Conservation (phyloP, 2,329 filamentous ascomycete genomes). For the Septoria petroselini region DNA sequence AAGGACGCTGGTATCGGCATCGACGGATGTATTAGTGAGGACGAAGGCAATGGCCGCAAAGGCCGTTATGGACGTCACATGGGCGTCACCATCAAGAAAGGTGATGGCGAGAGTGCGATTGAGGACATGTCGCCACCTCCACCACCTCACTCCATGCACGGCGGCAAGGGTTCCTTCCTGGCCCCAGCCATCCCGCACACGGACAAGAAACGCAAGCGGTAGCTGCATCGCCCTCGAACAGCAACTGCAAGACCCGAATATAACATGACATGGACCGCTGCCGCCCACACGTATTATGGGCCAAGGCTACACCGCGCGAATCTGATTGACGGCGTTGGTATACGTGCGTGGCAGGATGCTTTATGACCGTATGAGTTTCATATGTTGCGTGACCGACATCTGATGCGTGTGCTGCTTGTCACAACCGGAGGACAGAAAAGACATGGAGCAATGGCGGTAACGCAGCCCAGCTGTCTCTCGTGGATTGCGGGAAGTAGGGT, state of each 20-base stretch:
- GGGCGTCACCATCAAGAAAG: constrained; percentile 64
- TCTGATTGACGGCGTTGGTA: background rate
- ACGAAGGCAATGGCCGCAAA: constrained; percentile 95
- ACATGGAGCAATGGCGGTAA: background rate
- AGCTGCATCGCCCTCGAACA: background rate
- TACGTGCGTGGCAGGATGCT: constrained; percentile 2
- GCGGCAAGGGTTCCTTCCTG: constrained; percentile 34
- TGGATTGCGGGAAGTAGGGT: too few relatives aligned
- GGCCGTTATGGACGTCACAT: constrained; percentile 77
- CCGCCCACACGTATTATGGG: too few relatives aligned
- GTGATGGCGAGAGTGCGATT: constrained; percentile 20
- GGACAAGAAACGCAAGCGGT: constrained; percentile 58
- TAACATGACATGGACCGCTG: too few relatives aligned
- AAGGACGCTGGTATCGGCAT: constrained; percentile 90
- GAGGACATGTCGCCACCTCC: constrained; percentile 18
- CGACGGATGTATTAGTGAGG: constrained; percentile 94
- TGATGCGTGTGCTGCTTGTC: too few relatives aligned
- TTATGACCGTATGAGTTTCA: constrained; percentile 2
- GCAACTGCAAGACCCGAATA: too few relatives aligned
- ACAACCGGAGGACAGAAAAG: background rate
- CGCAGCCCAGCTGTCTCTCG: too few relatives aligned
- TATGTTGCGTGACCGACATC: background rate
- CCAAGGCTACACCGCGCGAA: background rate
- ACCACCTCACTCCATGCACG: constrained; percentile 34
- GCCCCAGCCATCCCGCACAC: constrained; percentile 50